Percentiles rank a stretch among this genome's conserved stretches.
Conservation (phyloP, 2,329 filamentous ascomycete genomes). For the Aspergillus tanneri region DNA sequence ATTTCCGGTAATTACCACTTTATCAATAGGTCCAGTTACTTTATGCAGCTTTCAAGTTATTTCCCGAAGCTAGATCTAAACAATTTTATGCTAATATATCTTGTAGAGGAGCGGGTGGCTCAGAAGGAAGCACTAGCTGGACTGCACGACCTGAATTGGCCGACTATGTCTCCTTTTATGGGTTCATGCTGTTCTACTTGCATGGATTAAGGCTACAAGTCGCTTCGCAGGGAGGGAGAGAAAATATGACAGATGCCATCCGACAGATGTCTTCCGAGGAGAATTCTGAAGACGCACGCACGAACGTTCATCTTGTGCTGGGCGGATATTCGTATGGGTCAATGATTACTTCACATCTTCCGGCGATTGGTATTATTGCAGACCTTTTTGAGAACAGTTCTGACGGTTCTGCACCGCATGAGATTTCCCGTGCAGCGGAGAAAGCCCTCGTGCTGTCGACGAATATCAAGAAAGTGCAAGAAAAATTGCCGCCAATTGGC, state of each 20-base stretch:
- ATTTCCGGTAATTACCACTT: constrained; percentile 67
- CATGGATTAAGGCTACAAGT: constrained; percentile 51
- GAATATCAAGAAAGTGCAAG: constrained; percentile 36
- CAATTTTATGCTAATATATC: constrained; percentile 14
- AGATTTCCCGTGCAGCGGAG: constrained; percentile 69
- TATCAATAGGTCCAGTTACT: background rate
- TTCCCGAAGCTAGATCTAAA: too few relatives aligned
- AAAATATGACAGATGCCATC: background rate
- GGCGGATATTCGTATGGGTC: constrained; percentile 91
- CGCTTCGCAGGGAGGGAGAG: background rate
- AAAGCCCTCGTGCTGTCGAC: constrained; percentile 66
- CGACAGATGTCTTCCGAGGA: too few relatives aligned
- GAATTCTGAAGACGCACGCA: background rate
- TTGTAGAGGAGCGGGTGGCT: constrained; percentile 70
- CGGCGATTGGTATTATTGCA: constrained; percentile 58
- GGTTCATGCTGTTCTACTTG: constrained; percentile 74
- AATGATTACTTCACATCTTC: constrained; percentile 72
- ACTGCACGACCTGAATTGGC: constrained; percentile 74
- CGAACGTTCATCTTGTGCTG: constrained; percentile 54
- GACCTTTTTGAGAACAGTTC: constrained; percentile 56
- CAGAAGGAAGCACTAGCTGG: constrained; percentile 81
- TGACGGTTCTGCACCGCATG: constrained; percentile 60
- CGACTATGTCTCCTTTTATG: constrained; percentile 81
- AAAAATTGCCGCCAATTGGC: background rate
- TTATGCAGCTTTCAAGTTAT: background rate